A percentile compares a stretch with the other conserved stretches of the same genome.
phyloP scores from a whole-genome alignment of 2,329 filamentous ascomycete species.

The Fusarium cyanostomum region DNA sequence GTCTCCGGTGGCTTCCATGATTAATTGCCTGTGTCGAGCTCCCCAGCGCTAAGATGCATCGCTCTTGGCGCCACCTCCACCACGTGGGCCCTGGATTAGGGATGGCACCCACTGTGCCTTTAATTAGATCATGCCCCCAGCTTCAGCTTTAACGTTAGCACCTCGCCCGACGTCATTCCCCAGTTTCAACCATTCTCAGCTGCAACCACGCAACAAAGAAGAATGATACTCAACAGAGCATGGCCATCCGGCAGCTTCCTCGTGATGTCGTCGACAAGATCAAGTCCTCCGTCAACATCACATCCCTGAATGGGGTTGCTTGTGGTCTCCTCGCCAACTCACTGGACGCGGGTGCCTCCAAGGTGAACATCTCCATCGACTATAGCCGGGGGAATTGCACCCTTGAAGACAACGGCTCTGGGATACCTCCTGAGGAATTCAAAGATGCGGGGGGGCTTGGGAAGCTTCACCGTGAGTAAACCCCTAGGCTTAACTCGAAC shows the following conservation, averaged over 20 bases:
- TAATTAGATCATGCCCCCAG: constrained; percentile 29
- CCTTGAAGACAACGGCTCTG: constrained; percentile 85
- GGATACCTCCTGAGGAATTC: constrained; percentile 81
- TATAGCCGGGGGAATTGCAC: constrained; percentile 78
- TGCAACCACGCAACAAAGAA: constrained; percentile 10
- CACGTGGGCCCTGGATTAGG: constrained; percentile 35
- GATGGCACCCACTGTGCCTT: constrained; percentile 32
- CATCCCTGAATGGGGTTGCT: constrained; percentile 75
- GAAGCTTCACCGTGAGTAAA: constrained; percentile 73
- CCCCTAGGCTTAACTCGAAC: background rate
- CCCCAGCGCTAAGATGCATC: constrained; percentile 21
- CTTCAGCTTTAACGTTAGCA: constrained; percentile 17
- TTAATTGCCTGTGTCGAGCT: constrained; percentile 14
- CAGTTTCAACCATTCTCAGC: constrained; percentile 1
- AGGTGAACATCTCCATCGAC: constrained; percentile 76
- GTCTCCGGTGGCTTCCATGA: constrained; percentile 11
- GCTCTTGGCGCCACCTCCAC: constrained; percentile 39
- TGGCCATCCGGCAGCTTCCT: constrained; percentile 76
- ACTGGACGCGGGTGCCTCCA: constrained; percentile 79
- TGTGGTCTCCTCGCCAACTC: constrained; percentile 82
- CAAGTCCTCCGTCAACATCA: constrained; percentile 84
- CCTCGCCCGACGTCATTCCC: constrained; percentile 27
- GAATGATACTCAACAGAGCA: constrained; percentile 47
- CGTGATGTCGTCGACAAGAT: constrained; percentile 78
- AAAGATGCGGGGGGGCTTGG: constrained; percentile 73